Evolutionary conservation across 306 rosid species (phyloP).

Genomic region (Malus sylvestris): DNA sequence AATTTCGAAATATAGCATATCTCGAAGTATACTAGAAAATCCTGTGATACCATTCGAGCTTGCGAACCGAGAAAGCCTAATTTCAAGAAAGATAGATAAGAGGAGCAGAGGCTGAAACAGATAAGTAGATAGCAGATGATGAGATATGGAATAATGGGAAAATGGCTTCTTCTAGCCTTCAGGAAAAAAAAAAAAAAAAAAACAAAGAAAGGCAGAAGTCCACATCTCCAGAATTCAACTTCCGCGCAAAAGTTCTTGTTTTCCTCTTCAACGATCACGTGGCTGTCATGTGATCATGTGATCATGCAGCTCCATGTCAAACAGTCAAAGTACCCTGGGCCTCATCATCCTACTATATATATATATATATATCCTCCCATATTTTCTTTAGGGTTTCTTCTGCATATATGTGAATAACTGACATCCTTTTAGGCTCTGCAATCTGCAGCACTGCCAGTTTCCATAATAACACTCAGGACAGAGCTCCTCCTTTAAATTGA

Average conservation of each 20-base stretch:
- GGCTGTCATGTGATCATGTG: slow-evolving; percentile 51
- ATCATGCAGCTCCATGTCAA: slow-evolving; percentile 28
- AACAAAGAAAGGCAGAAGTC: not conserved
- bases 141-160: not conserved
- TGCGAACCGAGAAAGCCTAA: not conserved
- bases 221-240: not conserved
- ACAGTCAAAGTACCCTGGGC: not conserved
- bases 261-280: slow-evolving; percentile 29
- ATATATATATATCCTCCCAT: not conserved
- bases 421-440: slow-evolving; percentile 8
- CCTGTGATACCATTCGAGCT: not conserved
- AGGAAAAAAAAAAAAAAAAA: not conserved
- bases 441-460: not conserved
- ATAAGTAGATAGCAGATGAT: not conserved
- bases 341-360: not conserved
- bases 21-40: not conserved
- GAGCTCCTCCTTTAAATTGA: not conserved
- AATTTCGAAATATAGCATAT: too few relatives aligned
- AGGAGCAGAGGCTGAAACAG: not conserved
- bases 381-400: not conserved
- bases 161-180: not conserved
- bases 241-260: not conserved
- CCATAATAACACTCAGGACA: not conserved
- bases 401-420: not conserved
- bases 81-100: slow-evolving; percentile 12